Evolutionary conservation across 768 basidiomycete species (phyloP), one percentile per base, ranked within the genome.

Genomic region (Lactarius trivialis): DNA sequence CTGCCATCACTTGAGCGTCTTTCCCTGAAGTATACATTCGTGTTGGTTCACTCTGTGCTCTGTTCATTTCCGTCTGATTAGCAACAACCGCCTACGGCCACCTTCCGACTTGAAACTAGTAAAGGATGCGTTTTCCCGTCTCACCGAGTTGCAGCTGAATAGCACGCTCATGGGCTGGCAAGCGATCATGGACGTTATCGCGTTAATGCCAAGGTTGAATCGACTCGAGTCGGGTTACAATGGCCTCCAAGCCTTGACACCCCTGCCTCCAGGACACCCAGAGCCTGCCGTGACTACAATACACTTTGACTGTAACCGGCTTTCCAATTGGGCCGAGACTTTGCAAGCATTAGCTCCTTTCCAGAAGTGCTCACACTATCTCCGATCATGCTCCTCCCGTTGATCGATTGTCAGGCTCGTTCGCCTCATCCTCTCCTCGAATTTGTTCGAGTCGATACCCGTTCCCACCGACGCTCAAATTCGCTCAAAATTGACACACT

Each of bases 161-260:
- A 80, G 74, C 45, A 92, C 90, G 3, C 77, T 88, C 56, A 80
- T 85, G 57, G 78, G 81, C 45, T 96, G 93, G 91, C 70, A 72
- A 54, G 85, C 89, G 66, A 82, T 90, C 71, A 73, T 77, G 64
- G 63, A 67, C n/a, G 71, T 84, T 53, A 78, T 78, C 33, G 67
- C 70, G 12, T 71, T 74, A 64, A 85, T 90, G 82, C 81, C 83
- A 4, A 73, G 69, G 37, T 74, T 90, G 41, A 74, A 73, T 39
- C 68, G 76, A 3, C 75, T 91, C 15, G 89, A 93, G 74, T 71
- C 89, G 66, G 91, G 89, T 12, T 83, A 86, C 73, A 93, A 93
- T 69, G 68, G 73, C 12, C 73, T 93, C 52, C 67, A 70, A 24
- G 70, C 64, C 26, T 72, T 83, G 56, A 64, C 60, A 33, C 6